phyloP scores from a whole-genome alignment of 495 filamentous ascomycete genomes.

The Hyaloscypha hepaticicola region DNA sequence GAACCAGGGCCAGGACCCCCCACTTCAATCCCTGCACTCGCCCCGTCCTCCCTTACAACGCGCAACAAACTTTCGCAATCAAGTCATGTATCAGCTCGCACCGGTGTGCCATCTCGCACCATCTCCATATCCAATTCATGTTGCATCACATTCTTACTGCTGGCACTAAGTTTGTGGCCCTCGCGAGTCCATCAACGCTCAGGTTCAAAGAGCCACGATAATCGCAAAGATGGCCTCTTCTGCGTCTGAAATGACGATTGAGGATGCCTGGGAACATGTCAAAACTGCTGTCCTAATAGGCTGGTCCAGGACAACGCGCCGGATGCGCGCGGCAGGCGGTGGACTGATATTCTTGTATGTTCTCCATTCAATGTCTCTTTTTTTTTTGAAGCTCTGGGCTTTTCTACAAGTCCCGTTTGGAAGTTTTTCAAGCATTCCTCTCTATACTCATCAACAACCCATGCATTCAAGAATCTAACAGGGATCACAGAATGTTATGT shows the following conservation, averaged over 20 bases:
- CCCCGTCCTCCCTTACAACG: too few relatives aligned
- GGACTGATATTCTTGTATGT: conserved; percentile 35
- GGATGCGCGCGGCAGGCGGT: conserved; percentile 34
- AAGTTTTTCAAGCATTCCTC: neutral
- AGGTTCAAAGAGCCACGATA: neutral
- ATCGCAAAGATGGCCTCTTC: conserved; percentile 14
- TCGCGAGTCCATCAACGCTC: neutral
- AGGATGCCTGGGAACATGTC: conserved; percentile 29
- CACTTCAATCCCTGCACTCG: too few relatives aligned
- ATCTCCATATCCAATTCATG: neutral
- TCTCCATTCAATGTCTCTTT: too few relatives aligned
- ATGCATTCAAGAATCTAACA: conserved; percentile 1
- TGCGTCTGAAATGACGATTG: conserved; percentile 32
- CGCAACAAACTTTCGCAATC: too few relatives aligned
- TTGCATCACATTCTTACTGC: neutral
- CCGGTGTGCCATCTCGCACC: neutral
- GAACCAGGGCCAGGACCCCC: too few relatives aligned
- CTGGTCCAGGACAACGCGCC: conserved; percentile 37
- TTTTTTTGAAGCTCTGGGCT: neutral
- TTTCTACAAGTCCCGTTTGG: neutral
- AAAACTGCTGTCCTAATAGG: conserved; percentile 28
- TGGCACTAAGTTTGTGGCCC: neutral
- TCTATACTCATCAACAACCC: neutral
- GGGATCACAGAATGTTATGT: conserved; percentile 16
- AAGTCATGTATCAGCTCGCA: too few relatives aligned